A percentile compares a stretch with the other conserved stretches of the same genome.
Evolutionary conservation across 2,329 filamentous ascomycete genomes (phyloP).

Genomic region (Hysterium pulicare): DNA sequence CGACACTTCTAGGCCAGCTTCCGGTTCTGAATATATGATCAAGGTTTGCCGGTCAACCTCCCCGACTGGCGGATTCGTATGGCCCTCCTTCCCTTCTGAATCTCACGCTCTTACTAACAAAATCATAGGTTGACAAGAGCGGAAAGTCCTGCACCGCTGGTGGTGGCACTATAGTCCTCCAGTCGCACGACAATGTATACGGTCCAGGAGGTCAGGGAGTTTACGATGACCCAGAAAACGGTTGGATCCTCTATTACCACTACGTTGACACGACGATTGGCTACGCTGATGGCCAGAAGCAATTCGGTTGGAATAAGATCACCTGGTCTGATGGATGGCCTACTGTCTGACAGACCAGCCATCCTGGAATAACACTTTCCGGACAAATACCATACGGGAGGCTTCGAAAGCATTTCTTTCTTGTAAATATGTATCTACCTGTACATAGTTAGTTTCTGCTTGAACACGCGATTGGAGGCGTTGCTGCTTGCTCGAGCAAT

Average conservation of each 20-base stretch:
- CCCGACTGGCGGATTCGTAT: conserved; percentile 52
- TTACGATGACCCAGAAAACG: conserved; percentile 47
- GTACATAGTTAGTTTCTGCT: no score
- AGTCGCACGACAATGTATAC: conserved; percentile 59
- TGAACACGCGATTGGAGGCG: no score
- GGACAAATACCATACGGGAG: no score
- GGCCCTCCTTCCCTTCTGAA: not conserved
- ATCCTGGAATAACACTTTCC: no score
- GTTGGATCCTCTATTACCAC: conserved; percentile 61
- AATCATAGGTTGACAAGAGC: conserved; percentile 48
- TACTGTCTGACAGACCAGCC: conserved; percentile 32
- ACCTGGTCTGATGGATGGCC: conserved; percentile 52
- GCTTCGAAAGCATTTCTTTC: no score
- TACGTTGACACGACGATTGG: conserved; percentile 56
- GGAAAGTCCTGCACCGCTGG: conserved; percentile 53
- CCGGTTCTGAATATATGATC: conserved; percentile 64
- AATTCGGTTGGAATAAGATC: conserved; percentile 52
- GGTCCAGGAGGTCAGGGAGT: conserved; percentile 65
- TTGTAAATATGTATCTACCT: no score
- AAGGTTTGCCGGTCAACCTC: conserved; percentile 59
- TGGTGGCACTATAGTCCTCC: conserved; percentile 61
- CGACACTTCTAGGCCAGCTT: conserved; percentile 48
- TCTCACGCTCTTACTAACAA: no score
- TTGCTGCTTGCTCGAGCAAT: no score
- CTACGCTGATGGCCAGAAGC: conserved; percentile 50